Base-by-base conservation (phyloP, 345 rosid genomes). In the Dipteronia sinensis region DNA sequence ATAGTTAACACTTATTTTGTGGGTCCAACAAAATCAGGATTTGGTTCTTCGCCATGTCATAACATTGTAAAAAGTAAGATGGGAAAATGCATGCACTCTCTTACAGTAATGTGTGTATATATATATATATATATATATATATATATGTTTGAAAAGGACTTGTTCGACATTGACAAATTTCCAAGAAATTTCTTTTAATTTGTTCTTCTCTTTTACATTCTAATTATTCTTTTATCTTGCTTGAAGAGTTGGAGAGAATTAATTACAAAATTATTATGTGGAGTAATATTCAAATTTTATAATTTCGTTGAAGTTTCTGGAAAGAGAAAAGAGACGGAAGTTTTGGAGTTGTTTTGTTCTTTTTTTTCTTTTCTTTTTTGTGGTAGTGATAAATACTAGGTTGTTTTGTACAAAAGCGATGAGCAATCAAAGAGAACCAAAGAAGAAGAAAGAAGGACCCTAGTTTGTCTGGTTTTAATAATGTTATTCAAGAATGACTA, bases 11-110 rank as follows among this genome's bases (percentile, higher is more conserved):
- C 19, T 13, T 55, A 55, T 22, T 27, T 69, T 6, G 72, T 46
- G 62, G 75, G 82, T 78, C 38, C 82, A 64, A 63, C 72, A 51
- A 4, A 75, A 68, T 75, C 78, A 58, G 82, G 66, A 49, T 74
- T 74, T 61, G 78, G 78, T 74, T 25, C 12, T 49, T 34, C 15
- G 70, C 27, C 49, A 38, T 46, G 71, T n/a, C 51, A 62, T 58
- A 1, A 1, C n/a, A 61, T 64, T 64, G 16, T 23, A 58, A n/a
- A 72, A 73, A 19, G 69, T 10, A 16, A 44, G 4, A 17, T 7
- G 79, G 22, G 8, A 7, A 76, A 77, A 61, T 34, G 38, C 38
- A 34, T 34, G 38, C 38, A 34, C 38, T 34, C 38, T 34, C 38
- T 34, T 6, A 34, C 38, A 34, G 38, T 34, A 34, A 34, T 31